Percentiles rank a stretch among this genome's conserved stretches.
Evolutionary conservation across 2,329 filamentous ascomycete species (phyloP).

Genomic region (Penicillium corylophilum): DNA sequence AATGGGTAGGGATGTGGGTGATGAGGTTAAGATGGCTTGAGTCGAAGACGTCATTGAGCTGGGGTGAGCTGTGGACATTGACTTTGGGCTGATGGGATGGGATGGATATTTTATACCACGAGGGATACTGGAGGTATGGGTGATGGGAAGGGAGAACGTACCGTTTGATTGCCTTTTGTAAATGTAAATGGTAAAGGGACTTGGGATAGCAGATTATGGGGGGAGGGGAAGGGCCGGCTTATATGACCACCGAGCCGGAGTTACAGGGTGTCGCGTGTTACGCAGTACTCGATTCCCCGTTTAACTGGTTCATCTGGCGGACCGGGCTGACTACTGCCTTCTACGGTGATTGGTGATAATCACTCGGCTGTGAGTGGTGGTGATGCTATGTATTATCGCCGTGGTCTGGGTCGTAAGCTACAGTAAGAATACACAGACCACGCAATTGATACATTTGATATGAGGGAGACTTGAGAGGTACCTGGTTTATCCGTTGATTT

Average conservation of each 20-base stretch:
- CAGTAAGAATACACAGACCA: neutral
- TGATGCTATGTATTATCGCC: neutral
- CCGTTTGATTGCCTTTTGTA: neutral
- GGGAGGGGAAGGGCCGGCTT: neutral
- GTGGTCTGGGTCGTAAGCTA: neutral
- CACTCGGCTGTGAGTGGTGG: neutral
- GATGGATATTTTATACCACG: too few relatives aligned
- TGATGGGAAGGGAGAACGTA: neutral
- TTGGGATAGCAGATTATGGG: neutral
- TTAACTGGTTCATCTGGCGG: neutral
- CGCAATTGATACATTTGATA: neutral
- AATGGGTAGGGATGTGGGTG: neutral
- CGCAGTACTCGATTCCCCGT: neutral
- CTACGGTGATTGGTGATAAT: neutral
- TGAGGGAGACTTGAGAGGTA: neutral
- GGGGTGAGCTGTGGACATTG: neutral
- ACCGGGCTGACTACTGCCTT: neutral
- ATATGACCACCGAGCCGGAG: neutral
- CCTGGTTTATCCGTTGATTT: neutral
- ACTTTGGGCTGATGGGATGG: neutral
- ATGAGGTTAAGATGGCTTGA: conserved; percentile 2
- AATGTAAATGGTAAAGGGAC: neutral
- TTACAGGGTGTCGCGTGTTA: neutral
- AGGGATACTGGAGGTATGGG: neutral
- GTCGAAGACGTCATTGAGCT: conserved; percentile 25